A percentile compares a stretch with the other conserved stretches of the same genome.
Conservation (phyloP, 306 rosid species). For the Styphnolobium japonicum region DNA sequence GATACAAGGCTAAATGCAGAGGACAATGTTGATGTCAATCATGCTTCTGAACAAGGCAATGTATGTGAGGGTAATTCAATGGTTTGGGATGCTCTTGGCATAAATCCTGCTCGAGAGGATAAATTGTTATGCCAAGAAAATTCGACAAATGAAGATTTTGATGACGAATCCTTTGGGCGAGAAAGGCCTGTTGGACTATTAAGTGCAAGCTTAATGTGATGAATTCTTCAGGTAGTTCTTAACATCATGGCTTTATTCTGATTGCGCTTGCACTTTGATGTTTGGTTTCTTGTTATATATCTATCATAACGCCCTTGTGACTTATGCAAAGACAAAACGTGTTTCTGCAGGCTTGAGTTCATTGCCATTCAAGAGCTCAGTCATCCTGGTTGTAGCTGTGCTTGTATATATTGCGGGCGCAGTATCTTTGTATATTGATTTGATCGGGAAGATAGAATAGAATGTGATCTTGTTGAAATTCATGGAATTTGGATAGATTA, state of each 20-base stretch:
- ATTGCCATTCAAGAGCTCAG: slow-evolving; percentile 18
- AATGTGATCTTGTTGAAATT: slow-evolving; percentile 45
- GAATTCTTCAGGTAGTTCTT: slow-evolving; percentile 62
- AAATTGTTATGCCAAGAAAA: slow-evolving; percentile 97
- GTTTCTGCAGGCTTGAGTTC: slow-evolving; percentile 44
- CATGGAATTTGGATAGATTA: slow-evolving; percentile 40
- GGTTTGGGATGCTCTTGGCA: slow-evolving; percentile 63
- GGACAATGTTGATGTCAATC: slow-evolving; percentile 47
- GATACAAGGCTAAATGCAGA: slow-evolving; percentile 55
- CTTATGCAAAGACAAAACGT: background rate
- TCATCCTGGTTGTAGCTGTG: slow-evolving; percentile 26
- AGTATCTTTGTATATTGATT: slow-evolving; percentile 57
- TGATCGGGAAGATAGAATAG: slow-evolving; percentile 51
- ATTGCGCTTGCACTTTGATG: background rate
- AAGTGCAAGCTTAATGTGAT: slow-evolving; percentile 66
- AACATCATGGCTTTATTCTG: slow-evolving; percentile 10
- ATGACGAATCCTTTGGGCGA: slow-evolving; percentile 74
- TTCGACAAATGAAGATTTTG: slow-evolving; percentile 89
- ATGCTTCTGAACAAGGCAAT: slow-evolving; percentile 58
- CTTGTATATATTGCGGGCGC: slow-evolving; percentile 40
- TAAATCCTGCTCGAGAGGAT: slow-evolving; percentile 52
- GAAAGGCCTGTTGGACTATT: slow-evolving; percentile 69
- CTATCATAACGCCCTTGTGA: background rate
- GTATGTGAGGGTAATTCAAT: slow-evolving; percentile 46
- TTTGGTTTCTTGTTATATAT: background rate